Evolutionary conservation across 805 yeast species (phyloP), one percentile per base, ranked within the genome.

Genomic region (Torulaspora quercuum): DNA sequence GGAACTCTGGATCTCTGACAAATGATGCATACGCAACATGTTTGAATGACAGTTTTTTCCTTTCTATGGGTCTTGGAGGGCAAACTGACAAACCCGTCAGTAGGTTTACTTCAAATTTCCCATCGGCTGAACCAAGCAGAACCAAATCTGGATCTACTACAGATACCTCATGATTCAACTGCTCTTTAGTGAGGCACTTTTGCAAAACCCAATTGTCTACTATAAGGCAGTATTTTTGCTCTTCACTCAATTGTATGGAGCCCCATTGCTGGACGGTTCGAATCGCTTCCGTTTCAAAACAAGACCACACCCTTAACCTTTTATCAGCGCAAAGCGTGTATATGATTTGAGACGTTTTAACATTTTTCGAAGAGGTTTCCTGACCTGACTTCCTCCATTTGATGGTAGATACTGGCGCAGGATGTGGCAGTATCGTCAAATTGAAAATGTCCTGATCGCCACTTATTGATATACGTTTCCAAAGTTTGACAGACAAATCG

Each of bases 401-500:
- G 24, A 80, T 55, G 21, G 67, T 65, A 0, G 78, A 68, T 0
- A 88, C 76, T 35, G 69, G 69, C 1, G 69, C 53, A 1, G 80
- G 77, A 52, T 84, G 94, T n/a, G 75, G 70, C 14, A 87, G 61
- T 49, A 82, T 80, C 0, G 76, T 64, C 44, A 86, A 63, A 49
- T 82, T 92, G 55, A 86, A 87, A 17, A 70, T 69, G 5, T 80
- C 70, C 25, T 76, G 71, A 22, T 75, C 77, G 17, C 72, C 70
- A 21, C 82, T 87, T 51, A 78, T 84, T 6, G 82, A 73, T 6
- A 78, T 68, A 33, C 96, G 65, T 36, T 78, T 70, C 95, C 95
- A 89, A 2, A 86, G 67, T 53, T 85, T 86, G 18, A 85, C 78
- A 9, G 82, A 64, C 22, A 68, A 67, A 55, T 86, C 95, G 54